Conservation (phyloP, 2,329 filamentous ascomycete species). For the Pseudogymnoascus sp. region DNA sequence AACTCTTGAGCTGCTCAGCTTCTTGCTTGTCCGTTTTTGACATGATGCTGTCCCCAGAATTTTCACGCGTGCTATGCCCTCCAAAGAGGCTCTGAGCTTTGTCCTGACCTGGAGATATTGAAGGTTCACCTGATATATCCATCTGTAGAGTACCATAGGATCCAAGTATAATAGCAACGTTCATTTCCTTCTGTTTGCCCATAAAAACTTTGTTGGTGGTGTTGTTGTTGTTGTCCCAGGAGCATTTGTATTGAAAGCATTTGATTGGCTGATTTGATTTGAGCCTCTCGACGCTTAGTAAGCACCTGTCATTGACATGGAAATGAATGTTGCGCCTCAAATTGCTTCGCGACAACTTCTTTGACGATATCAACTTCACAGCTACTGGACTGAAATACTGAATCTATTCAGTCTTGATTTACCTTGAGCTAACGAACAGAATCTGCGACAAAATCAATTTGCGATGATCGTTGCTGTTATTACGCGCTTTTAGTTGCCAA, state of each 20-base stretch:
- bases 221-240: neutral
- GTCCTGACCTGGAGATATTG: neutral
- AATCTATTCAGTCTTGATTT: neutral
- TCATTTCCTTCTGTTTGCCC: neutral
- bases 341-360: neutral
- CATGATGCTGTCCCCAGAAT: no score
- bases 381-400: neutral
- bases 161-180: neutral
- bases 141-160: neutral
- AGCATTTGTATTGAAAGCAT: neutral
- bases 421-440: neutral
- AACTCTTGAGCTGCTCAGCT: neutral
- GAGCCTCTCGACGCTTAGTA: neutral
- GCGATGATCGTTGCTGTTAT: constrained; percentile 2
- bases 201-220: neutral
- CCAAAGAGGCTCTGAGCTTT: neutral
- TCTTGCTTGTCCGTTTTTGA: neutral
- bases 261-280: neutral
- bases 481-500: neutral
- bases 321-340: constrained; percentile 3
- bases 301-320: constrained; percentile 1
- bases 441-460: neutral
- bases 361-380: neutral
- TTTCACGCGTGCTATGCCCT: neutral
- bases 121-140: neutral